Evolutionary conservation across 257 asterid genomes (phyloP).

Genomic region (Plantago major): DNA sequence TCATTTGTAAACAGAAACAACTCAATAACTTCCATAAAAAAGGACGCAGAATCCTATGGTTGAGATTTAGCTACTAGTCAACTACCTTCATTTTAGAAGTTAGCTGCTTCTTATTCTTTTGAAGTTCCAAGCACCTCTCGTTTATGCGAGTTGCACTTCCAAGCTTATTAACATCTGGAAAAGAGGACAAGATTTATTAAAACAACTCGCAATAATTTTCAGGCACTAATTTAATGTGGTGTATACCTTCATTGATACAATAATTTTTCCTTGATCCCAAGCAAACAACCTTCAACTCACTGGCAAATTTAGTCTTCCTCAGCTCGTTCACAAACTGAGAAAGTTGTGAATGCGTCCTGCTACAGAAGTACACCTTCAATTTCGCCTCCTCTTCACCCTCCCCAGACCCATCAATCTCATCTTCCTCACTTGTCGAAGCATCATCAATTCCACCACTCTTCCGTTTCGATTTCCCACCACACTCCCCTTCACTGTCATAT

Average conservation of each 20-base stretch:
- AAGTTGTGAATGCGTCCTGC: slow-evolving; percentile 98
- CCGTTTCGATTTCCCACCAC: slow-evolving; percentile 46
- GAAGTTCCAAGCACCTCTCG: slow-evolving; percentile 93
- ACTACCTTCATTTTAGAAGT: slow-evolving; percentile 69
- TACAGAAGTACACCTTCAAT: slow-evolving; percentile 74
- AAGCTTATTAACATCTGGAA: slow-evolving; percentile 68
- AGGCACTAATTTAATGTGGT: not conserved
- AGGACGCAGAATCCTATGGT: no score
- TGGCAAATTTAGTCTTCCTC: slow-evolving; percentile 72
- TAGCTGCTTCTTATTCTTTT: slow-evolving; percentile 53
- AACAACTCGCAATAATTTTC: slow-evolving; percentile 2
- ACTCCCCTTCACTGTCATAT: slow-evolving; percentile 69
- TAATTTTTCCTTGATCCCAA: slow-evolving; percentile 91
- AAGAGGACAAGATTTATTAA: slow-evolving; percentile 15
- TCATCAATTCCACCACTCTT: slow-evolving; percentile 42
- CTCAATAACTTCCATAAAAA: no score
- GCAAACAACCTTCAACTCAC: slow-evolving; percentile 69
- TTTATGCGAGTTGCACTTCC: slow-evolving; percentile 67
- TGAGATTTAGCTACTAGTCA: not conserved
- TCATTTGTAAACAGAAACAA: not conserved
- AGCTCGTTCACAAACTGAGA: slow-evolving; percentile 92
- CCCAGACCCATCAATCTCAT: slow-evolving; percentile 38
- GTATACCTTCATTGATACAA: slow-evolving; percentile 85
- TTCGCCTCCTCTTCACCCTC: slow-evolving; percentile 58
- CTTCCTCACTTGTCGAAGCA: slow-evolving; percentile 66